Base-by-base conservation (phyloP, 495 filamentous ascomycete genomes). In the Podospora fimiseda region DNA sequence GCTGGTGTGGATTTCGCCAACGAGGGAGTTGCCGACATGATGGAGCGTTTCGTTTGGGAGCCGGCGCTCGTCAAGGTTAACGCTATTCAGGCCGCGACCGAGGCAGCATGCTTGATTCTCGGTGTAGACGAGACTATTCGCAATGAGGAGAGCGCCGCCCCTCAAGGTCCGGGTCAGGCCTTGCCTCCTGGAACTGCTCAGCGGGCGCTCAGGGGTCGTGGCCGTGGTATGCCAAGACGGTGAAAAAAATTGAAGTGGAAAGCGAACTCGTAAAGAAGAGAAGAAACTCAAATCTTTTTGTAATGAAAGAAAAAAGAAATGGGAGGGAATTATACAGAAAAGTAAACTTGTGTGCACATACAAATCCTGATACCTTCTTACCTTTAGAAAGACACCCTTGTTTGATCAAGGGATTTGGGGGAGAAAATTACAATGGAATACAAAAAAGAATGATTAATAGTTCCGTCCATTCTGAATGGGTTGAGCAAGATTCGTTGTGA, bases 111-210 rank as follows among this genome's bases (percentile, higher is more conserved):
- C 74, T 70, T 97, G 78, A 96, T 98, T 56, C 72, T 98, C 68
- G 87, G 88, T 59, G 92, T 98, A 36, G 92, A 98, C 66, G 92
- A 98, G 81, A 96, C 92, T 15, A 96, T 98, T 69, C 88, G 84
- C 69, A 98, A 96, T 71, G 87, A 98, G 75, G 89, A 96, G 73
- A 90, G 85, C 53, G 80, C 83, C 56, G 76, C 82, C 58, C 86
- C 90, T 40, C 86, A 93, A 68, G 87, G 80, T 22, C 90, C 90
- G 1, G 76, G 80, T 43, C 77, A 86, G 64, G 80, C 86, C 33
- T 74, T 97, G 51, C 93, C 92, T 11, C 89, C 90, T 1, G 93
- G 93, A 62, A 91, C 93, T 30, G 92, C 92, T 16, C 92, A 97
- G 74, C 78, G 91, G 53, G 93, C 90, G 33, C 69, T 98, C 48